Base-by-base conservation (phyloP, 768 basidiomycete species). In the Tulasnella sp. region DNA sequence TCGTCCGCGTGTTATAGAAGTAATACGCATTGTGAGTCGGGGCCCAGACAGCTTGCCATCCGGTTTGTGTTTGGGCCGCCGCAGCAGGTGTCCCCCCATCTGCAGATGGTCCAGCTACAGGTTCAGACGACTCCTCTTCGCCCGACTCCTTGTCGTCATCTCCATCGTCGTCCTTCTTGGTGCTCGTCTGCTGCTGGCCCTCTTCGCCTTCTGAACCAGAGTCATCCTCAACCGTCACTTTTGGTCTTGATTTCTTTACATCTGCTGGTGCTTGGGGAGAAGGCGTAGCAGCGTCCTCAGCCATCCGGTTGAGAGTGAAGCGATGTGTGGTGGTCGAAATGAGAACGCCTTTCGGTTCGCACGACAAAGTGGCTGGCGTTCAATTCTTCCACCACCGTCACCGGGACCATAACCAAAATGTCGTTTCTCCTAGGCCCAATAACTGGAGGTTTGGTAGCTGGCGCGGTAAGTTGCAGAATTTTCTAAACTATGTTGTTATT, bases 11-110 rank as follows among this genome's bases (percentile, higher is more conserved):
- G 85, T 95, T 96, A 88, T 88, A 93, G 87, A 95, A 96, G 85
- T 96, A 96, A 86, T 96, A 96, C 14, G 93, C 88, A 84, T 89
- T 92, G 86, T 93, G 90, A 80, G 91, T 87, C 1, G 93, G 90
- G 0, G 94, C 91, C 86, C 88, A 95, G 40, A 96, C 88, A 48
- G 94, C 94, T 84, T 95, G 94, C 94, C 94, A 95, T 38, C 89
- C 85, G 76, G 83, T 83, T 24, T 82, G 83, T 27, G 84, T 83
- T 77, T 83, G 82, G 82, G 42, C 82, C 77, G 76, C 74, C 19
- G 38, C 19, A 16, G 31, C 24, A 74, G n/a, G 12, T 40, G 38
- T n/a, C 42, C 21, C 73, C 2, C 44, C 44, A 16, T 40, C 38
- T n/a, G 24, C n/a, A 34, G 39, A 40, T 6, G 73, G n/a, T 24